phyloP scores from a whole-genome alignment of 108 stramenopile species.

The Fistulifera solaris region DNA sequence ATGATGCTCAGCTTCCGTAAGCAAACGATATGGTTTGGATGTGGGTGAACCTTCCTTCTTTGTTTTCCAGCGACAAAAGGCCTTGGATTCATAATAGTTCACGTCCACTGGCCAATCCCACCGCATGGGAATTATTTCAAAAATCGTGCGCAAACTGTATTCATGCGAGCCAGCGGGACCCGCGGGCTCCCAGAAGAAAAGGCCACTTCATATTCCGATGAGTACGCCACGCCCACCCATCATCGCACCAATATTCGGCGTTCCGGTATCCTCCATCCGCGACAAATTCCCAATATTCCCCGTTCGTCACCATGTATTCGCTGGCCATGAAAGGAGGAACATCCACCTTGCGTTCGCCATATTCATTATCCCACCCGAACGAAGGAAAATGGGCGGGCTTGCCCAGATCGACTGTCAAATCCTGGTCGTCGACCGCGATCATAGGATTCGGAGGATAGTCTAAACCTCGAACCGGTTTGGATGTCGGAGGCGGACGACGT shows the following conservation, averaged over 20 bases:
- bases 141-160: constrained; percentile 81
- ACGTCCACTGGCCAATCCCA: constrained; percentile 94
- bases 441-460: constrained; percentile 64
- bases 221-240: constrained; percentile 88
- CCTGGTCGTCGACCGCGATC: constrained; percentile 39
- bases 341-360: constrained; percentile 66
- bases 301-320: constrained; percentile 89
- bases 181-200: constrained; percentile 76
- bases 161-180: constrained; percentile 85
- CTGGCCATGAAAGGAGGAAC: constrained; percentile 77
- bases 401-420: constrained; percentile 56
- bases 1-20: constrained; percentile 90
- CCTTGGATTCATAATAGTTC: constrained; percentile 90
- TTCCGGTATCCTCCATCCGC: constrained; percentile 82
- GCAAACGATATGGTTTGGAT: constrained; percentile 56
- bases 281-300: constrained; percentile 90
- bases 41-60: constrained; percentile 48
- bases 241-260: constrained; percentile 79
- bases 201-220: constrained; percentile 92
- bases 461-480: constrained; percentile 41
- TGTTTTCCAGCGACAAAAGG: constrained; percentile 87
- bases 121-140: constrained; percentile 79
- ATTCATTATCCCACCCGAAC: constrained; percentile 97
- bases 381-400: constrained; percentile 84
- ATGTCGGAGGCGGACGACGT: constrained; percentile 12